Percentiles rank a stretch among this genome's conserved stretches.
Evolutionary conservation across 164 flowering plant genomes (phyloP).

Genomic region (Nymphaea thermarum): DNA sequence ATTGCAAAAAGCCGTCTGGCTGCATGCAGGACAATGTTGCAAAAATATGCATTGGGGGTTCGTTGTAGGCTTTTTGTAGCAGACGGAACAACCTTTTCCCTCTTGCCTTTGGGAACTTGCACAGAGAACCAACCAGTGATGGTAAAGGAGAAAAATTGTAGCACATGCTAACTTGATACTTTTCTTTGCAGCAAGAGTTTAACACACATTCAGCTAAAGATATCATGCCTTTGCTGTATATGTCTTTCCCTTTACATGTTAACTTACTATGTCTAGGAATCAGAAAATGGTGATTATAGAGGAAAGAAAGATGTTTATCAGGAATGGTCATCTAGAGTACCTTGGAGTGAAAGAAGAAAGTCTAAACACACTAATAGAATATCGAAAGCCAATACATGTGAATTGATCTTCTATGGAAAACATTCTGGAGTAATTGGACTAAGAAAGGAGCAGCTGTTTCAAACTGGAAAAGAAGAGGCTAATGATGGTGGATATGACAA

Average conservation of each 20-base stretch:
- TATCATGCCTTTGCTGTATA: too few species aligned
- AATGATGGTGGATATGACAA: conserved; percentile 67
- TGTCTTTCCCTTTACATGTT: conserved; percentile 6
- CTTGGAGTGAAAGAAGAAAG: conserved; percentile 63
- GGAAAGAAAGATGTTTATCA: conserved; percentile 25
- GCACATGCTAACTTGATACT: too few species aligned
- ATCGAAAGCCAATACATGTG: conserved; percentile 4
- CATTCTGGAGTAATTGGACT: conserved; percentile 77
- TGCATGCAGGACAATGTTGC: conserved; percentile 87
- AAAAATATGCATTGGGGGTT: conserved; percentile 64
- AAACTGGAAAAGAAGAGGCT: conserved; percentile 9
- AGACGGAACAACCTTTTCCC: conserved; percentile 78
- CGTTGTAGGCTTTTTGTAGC: conserved; percentile 89
- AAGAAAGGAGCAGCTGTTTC: conserved; percentile 37
- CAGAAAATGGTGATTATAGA: conserved; percentile 26
- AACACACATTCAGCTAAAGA: too few species aligned
- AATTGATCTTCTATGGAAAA: conserved; percentile 72
- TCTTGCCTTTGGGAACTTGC: conserved; percentile 32
- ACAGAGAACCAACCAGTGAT: conserved; percentile 3
- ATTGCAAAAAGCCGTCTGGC: conserved; percentile 80
- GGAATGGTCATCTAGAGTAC: conserved; percentile 75
- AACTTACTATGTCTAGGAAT: conserved; percentile 18
- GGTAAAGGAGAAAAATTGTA: too few species aligned
- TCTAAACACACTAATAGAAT: conserved; percentile 17
- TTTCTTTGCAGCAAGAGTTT: too few species aligned